Percentiles rank a stretch among this genome's conserved stretches.
Conservation (phyloP, 2,329 filamentous ascomycete genomes). For the Fonsecaea pedrosoi region DNA sequence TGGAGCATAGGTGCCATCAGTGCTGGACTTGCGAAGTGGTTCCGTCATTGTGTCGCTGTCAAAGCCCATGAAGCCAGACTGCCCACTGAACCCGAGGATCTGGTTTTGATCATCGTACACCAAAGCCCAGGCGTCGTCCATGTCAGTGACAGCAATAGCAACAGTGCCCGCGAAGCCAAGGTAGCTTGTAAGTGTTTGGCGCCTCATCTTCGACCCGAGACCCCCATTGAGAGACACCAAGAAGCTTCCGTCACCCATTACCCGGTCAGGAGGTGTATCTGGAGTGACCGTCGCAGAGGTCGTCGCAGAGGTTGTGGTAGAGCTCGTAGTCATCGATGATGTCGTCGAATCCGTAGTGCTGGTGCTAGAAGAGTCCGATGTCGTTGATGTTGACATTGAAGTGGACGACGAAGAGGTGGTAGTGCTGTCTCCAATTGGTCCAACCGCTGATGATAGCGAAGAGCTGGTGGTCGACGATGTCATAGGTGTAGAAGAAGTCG, state of each 20-base stretch:
- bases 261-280: constrained; percentile 11
- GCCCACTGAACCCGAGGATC: constrained; percentile 20
- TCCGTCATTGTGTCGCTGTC: constrained; percentile 13
- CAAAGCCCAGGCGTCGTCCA: constrained; percentile 7
- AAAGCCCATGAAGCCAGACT: constrained; percentile 12
- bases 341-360: too few species aligned
- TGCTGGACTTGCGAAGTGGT: constrained; percentile 12
- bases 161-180: constrained; percentile 24
- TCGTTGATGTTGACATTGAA: not conserved
- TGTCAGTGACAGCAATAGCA: constrained; percentile 23
- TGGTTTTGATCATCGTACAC: constrained; percentile 6
- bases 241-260: constrained; percentile 20
- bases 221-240: constrained; percentile 1
- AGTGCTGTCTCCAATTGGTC: not conserved
- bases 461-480: not conserved
- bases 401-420: not conserved
- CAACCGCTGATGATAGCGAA: not conserved
- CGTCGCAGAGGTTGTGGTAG: not conserved
- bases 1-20: constrained; percentile 21
- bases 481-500: not conserved
- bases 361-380: not conserved
- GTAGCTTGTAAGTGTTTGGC: constrained; percentile 13
- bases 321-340: too few species aligned
- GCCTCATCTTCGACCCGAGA: constrained; percentile 1
- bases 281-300: not conserved